Conservation (phyloP, 805 yeast species). For the Candida pseudofarinosa region DNA sequence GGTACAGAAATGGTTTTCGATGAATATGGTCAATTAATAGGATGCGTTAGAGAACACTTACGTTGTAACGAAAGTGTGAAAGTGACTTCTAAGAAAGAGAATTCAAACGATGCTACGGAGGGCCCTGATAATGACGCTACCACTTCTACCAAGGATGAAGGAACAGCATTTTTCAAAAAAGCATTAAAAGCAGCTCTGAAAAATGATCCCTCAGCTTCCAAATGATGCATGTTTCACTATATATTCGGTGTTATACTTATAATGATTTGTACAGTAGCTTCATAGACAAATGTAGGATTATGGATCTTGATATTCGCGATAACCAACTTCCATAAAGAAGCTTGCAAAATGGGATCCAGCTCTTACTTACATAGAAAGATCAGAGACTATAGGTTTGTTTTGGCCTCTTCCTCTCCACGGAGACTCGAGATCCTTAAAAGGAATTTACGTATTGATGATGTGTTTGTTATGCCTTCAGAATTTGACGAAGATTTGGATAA, state of each 20-base stretch:
- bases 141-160: constrained; percentile 9
- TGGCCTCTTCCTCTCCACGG: constrained; percentile 86
- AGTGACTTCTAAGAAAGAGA: constrained; percentile 17
- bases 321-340: not conserved
- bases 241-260: too few species aligned
- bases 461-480: constrained; percentile 53
- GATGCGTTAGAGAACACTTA: constrained; percentile 38
- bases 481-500: constrained; percentile 79
- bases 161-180: constrained; percentile 17
- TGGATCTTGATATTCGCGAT: too few species aligned
- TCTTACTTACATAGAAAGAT: constrained; percentile 5
- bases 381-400: constrained; percentile 35
- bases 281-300: too few species aligned
- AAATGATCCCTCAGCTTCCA: constrained; percentile 2
- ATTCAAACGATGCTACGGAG: constrained; percentile 14
- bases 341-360: not conserved
- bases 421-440: constrained; percentile 61
- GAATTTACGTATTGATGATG: constrained; percentile 49
- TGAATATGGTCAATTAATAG: constrained; percentile 39
- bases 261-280: too few species aligned
- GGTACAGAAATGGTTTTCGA: constrained; percentile 63
- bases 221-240: too few species aligned
- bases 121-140: constrained; percentile 11
- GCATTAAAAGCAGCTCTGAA: constrained; percentile 12
- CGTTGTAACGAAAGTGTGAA: constrained; percentile 24